Evolutionary conservation across 164 flowering plant genomes (phyloP).

Genomic region (Magnolia changhungtana): DNA sequence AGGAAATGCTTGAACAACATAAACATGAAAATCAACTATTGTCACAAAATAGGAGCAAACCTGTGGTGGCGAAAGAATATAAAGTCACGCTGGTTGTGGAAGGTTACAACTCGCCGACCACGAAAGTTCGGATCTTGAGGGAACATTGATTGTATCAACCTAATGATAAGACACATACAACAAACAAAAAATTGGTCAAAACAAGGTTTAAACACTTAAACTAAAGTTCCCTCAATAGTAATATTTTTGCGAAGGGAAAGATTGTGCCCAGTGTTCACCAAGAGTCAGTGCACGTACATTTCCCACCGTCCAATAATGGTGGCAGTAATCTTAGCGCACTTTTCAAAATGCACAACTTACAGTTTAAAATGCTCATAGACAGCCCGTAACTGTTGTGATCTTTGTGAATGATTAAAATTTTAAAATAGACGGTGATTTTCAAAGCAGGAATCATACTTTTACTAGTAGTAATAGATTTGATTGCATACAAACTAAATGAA

Average conservation of each 20-base stretch:
- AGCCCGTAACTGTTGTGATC: too few relatives aligned
- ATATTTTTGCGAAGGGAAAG: too few relatives aligned
- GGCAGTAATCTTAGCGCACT: background rate
- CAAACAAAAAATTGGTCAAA: conserved; percentile 7
- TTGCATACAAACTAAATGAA: conserved; percentile 1
- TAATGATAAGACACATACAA: conserved; percentile 22
- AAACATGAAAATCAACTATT: background rate
- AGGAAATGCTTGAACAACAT: background rate
- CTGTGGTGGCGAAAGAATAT: conserved; percentile 95
- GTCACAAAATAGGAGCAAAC: conserved; percentile 29
- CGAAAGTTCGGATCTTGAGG: conserved; percentile 84
- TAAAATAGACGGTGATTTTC: too few relatives aligned
- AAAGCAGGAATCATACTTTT: too few relatives aligned
- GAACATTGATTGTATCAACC: conserved; percentile 80
- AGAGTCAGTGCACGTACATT: background rate
- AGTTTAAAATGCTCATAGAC: background rate
- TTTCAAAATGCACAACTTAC: background rate
- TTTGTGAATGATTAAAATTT: too few relatives aligned
- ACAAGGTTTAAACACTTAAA: background rate
- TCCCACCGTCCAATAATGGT: background rate
- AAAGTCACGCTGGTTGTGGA: conserved; percentile 92
- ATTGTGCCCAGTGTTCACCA: background rate
- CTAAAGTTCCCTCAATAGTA: background rate
- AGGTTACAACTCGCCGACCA: conserved; percentile 90
- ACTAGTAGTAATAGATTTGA: too few relatives aligned